A percentile compares a stretch with the other conserved stretches of the same genome.
Conservation (phyloP, 164 flowering plant genomes). For the Magnolia sinica region DNA sequence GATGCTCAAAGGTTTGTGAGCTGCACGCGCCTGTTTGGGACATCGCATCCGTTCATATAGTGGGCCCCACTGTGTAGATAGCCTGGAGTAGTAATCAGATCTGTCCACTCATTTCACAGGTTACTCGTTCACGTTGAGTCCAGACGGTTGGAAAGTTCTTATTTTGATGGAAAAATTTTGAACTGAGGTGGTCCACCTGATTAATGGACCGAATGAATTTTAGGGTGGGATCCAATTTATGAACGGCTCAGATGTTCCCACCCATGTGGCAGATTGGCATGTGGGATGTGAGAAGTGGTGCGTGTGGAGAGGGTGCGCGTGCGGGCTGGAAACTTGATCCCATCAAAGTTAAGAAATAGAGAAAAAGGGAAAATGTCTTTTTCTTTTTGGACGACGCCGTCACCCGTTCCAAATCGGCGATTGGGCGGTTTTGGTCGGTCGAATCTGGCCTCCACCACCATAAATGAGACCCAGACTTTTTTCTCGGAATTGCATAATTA, state of each 20-base stretch:
- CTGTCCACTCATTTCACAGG: no score
- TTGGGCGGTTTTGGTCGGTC: slow-evolving; percentile 8
- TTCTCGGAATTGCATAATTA: background rate
- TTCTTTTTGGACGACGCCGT: background rate
- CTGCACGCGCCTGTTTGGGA: no score
- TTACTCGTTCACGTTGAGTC: no score
- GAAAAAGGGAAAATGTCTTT: background rate
- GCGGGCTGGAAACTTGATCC: background rate
- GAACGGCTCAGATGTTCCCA: background rate
- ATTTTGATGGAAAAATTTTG: no score
- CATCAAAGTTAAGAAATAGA: no score
- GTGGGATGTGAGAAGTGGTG: background rate
- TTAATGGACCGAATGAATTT: no score
- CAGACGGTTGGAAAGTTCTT: no score
- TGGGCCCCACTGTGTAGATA: no score
- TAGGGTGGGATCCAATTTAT: no score
- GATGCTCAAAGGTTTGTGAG: no score
- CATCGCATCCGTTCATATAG: background rate
- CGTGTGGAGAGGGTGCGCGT: background rate
- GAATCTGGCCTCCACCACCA: background rate
- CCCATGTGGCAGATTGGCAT: background rate
- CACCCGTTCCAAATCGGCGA: background rate
- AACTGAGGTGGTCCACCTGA: no score
- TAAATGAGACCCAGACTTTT: background rate
- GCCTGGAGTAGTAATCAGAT: no score